Base-by-base conservation (phyloP, 768 basidiomycete genomes). In the Phallus indusiatus region DNA sequence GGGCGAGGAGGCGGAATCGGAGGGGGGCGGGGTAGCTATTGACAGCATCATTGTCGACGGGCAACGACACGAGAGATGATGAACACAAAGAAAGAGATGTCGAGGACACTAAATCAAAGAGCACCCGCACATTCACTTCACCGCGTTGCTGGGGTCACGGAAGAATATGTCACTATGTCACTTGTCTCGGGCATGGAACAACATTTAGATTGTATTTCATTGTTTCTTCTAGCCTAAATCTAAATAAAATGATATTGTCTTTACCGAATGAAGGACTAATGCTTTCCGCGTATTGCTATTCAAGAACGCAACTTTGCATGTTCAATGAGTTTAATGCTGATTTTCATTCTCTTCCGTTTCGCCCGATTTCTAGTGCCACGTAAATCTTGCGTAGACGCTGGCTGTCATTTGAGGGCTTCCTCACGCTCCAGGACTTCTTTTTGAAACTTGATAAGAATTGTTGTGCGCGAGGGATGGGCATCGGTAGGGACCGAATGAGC, bases 361-460 rank as follows among this genome's bases (percentile, higher is more conserved):
- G 28, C 28, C 28, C 28, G 28, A 28, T 28, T 28, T 28, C 7
- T 7, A 28, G 28, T 28, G 28, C 28, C 28, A 28, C 28, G 28
- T 28, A 28, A 28, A 28, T 28, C 4, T 28, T 7, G 28, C 28
- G 28, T 28, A 28, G 28, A 28, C 28, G 28, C 28, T 28, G 28
- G 28, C 28, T 28, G 42, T 75, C 75, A 85, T 75, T 91, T 93
- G 68, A 94, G 71, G n/a, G 89, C 78, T 69, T 92, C 89, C 74
- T 99, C 96, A 49, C 96, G 82, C 65, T 95, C 93, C 67, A 99
- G 75, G 52, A 97, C 95, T 59, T 85, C 86, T 67, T 85, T 86
- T 72, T 97, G 93, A 61, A 98, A 76, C 73, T 98, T 98, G 75
- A 99, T 95, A 55, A 99, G 81, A 59, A 99, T 94, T n/a, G 94